Evolutionary conservation across 345 rosid genomes (phyloP).

Genomic region (Salix udensis): DNA sequence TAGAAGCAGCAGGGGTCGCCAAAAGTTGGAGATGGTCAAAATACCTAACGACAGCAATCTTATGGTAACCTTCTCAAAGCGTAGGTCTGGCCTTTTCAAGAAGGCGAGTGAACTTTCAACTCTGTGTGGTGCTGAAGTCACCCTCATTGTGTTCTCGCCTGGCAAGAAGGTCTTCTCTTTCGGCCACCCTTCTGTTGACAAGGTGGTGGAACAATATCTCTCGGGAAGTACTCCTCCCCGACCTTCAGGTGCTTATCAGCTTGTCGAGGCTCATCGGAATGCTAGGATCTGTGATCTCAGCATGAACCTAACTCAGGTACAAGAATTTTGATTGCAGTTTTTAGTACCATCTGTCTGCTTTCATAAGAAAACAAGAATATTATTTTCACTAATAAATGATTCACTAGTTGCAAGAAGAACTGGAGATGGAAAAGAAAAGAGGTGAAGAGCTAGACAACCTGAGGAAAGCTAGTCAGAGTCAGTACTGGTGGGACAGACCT

Average conservation of each 20-base stretch:
- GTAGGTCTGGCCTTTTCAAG: conserved; percentile 24
- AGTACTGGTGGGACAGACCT: conserved; percentile 53
- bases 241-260: conserved; percentile 22
- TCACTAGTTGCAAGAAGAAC: conserved; percentile 15
- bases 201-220: conserved; percentile 16
- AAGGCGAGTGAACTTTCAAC: conserved; percentile 30
- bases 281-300: conserved; percentile 44
- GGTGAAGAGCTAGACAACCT: conserved; percentile 36
- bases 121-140: conserved; percentile 25
- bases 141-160: conserved; percentile 23
- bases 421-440: conserved; percentile 46
- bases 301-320: conserved; percentile 22
- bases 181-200: conserved; percentile 22
- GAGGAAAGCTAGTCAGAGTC: conserved; percentile 19
- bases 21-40: conserved; percentile 19
- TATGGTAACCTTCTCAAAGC: conserved; percentile 24
- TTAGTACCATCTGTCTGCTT: neutral
- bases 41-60: conserved; percentile 23
- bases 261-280: conserved; percentile 43
- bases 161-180: conserved; percentile 24
- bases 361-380: neutral
- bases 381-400: neutral
- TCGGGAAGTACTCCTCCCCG: conserved; percentile 15
- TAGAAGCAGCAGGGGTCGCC: conserved; percentile 10
- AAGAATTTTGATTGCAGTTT: neutral